Evolutionary conservation across 148 eudicot species (phyloP), one percentile per base, ranked within the genome.

Genomic region (Spergularia bocconei): DNA sequence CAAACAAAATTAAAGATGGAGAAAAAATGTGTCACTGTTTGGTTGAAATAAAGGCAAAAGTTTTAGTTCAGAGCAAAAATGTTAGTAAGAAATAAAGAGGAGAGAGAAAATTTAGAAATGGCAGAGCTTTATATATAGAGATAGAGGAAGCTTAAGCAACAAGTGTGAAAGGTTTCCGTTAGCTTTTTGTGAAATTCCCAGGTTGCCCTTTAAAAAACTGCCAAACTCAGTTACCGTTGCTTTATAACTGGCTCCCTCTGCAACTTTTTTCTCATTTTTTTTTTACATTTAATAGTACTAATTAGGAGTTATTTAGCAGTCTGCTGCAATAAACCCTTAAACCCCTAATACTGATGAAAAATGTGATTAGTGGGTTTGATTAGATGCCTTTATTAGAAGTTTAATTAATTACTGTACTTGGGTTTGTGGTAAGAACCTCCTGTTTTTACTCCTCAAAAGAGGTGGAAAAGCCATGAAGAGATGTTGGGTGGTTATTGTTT

Each of bases 141-240:
- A 74, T n/a, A 29, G 36, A 29, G 36, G 3, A 29, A 29, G 36
- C 36, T 29, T 29, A 29, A 29, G 36, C 36, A 29, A 29, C 36
- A 69, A 82, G 72, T 72, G 77, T 69, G 79, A 73, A 73, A 82
- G 56, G 77, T 81, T 71, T 76, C 90, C 95, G 93, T 92, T 92
- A 69, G 79, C 63, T 77, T 83, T 82, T 79, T 50, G n/a, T 11
- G 0, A 25, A 70, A 61, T 91, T 81, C 89, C 98, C 41, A 79
- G 36, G 69, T 47, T 93, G 68, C 88, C 97, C 97, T 81, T 81
- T 23, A 75, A 80, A 86, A 85, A 88, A 88, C 85, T 79, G 79
- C 90, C 93, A 89, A 85, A 83, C 81, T 21, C 59, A 80, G 91
- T 91, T 91, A 90, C 97, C 97, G 97, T 91, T 91, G 59, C 81